Conservation (phyloP, 208 protist genomes). For the Leishmania major region DNA sequence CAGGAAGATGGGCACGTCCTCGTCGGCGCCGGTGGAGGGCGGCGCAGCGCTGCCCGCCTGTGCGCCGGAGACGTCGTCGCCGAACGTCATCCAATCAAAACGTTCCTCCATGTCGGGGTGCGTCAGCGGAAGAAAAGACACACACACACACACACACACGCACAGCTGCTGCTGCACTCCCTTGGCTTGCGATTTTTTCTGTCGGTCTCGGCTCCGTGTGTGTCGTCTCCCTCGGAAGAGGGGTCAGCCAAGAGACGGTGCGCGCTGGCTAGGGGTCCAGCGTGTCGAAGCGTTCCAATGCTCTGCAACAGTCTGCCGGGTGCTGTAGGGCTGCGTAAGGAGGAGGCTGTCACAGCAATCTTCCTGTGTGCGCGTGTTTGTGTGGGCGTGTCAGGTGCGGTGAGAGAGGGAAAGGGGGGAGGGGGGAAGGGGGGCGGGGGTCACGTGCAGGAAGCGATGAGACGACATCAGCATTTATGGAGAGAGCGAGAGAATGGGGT, state of each 20-base stretch:
- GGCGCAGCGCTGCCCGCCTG: not conserved
- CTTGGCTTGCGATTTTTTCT: not conserved
- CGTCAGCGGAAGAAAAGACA: not conserved
- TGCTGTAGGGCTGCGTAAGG: too few relatives aligned
- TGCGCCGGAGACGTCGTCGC: constrained; percentile 12
- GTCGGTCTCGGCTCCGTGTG: too few relatives aligned
- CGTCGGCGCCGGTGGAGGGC: not conserved
- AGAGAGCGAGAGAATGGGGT: not conserved
- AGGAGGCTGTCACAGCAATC: not conserved
- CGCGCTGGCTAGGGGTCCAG: not conserved
- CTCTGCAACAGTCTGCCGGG: not conserved
- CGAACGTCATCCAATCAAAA: constrained; percentile 45
- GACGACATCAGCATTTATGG: not conserved
- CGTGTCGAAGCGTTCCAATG: not conserved
- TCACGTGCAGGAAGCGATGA: not conserved
- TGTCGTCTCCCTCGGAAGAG: too few relatives aligned
- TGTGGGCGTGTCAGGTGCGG: not conserved
- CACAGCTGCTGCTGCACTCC: not conserved
- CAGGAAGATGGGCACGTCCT: constrained; percentile 21
- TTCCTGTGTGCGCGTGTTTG: not conserved
- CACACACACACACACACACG: not conserved
- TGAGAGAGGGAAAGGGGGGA: not conserved
- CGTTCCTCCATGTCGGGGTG: constrained; percentile 12
- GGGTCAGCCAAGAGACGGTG: not conserved
- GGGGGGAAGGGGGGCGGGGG: too few relatives aligned